Conservation (phyloP, 75 land plant species). For the Pseudotsuga menziesii region DNA sequence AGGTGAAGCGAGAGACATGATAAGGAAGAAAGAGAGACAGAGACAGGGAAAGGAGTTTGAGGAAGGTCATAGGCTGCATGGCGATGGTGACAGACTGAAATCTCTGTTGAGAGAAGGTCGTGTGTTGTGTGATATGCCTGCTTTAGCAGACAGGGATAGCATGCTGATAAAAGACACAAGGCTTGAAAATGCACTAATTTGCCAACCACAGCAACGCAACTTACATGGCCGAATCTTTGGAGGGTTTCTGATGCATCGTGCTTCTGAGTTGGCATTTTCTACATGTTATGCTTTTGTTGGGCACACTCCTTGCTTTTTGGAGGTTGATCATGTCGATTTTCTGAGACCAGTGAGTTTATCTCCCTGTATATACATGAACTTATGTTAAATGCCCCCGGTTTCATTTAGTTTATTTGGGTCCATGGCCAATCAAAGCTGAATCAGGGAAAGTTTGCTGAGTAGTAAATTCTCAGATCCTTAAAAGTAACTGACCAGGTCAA, state of each 20-base stretch:
- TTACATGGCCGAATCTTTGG: constrained; percentile 96
- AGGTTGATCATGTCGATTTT: constrained; percentile 97
- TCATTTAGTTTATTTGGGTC: not conserved
- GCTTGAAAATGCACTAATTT: constrained; percentile 83
- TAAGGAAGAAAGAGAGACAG: constrained; percentile 53
- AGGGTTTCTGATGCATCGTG: constrained; percentile 92
- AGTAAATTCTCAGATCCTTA: not conserved
- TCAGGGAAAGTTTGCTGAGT: not conserved
- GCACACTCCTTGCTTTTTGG: constrained; percentile 70
- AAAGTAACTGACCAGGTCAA: not conserved
- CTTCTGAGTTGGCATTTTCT: constrained; percentile 89
- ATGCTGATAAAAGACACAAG: constrained; percentile 75
- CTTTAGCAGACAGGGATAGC: constrained; percentile 88
- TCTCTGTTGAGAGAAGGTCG: constrained; percentile 69
- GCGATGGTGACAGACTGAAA: constrained; percentile 38
- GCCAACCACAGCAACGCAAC: constrained; percentile 97
- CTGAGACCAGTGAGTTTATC: constrained; percentile 68
- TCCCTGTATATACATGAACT: not conserved
- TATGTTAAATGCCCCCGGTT: constrained; percentile 1
- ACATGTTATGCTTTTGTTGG: constrained; percentile 95
- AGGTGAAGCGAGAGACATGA: constrained; percentile 53
- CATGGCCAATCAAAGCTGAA: not conserved
- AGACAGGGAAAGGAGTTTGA: constrained; percentile 29
- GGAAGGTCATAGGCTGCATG: constrained; percentile 26
- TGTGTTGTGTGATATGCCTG: constrained; percentile 88